Evolutionary conservation across 2,329 filamentous ascomycete genomes (phyloP).

Genomic region (Didymella pinodella): DNA sequence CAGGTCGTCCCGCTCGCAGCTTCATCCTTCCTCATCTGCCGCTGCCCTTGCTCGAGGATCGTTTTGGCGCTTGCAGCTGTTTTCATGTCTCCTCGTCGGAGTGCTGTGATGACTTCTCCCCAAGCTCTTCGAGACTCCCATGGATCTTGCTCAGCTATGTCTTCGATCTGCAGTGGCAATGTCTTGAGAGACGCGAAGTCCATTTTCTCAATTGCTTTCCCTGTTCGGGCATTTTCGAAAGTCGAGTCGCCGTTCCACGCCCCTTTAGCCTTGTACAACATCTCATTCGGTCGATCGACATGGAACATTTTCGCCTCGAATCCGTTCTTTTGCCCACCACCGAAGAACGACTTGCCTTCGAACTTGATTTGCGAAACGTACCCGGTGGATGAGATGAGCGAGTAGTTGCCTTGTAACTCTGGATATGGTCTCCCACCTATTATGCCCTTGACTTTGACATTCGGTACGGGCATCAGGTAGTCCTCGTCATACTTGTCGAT

Average conservation of each 20-base stretch:
- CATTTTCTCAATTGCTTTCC: conserved; percentile 49
- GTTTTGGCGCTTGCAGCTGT: conserved; percentile 43
- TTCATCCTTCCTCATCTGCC: conserved; percentile 53
- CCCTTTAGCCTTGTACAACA: conserved; percentile 52
- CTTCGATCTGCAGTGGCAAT: conserved; percentile 34
- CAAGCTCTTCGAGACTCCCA: conserved; percentile 58
- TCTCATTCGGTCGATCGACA: conserved; percentile 40
- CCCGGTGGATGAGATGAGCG: conserved; percentile 53
- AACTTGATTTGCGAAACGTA: conserved; percentile 55
- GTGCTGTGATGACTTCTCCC: conserved; percentile 50
- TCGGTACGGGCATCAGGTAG: conserved; percentile 56
- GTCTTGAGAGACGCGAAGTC: conserved; percentile 37
- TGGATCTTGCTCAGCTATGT: conserved; percentile 52
- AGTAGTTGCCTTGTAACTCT: conserved; percentile 53
- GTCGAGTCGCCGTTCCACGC: conserved; percentile 53
- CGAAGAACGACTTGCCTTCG: conserved; percentile 53
- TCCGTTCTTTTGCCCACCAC: conserved; percentile 53
- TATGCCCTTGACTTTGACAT: conserved; percentile 57
- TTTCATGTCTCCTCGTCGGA: conserved; percentile 55
- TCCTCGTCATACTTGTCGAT: conserved; percentile 56
- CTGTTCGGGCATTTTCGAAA: conserved; percentile 47
- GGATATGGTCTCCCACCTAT: conserved; percentile 55
- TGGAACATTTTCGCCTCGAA: conserved; percentile 52
- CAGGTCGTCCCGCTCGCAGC: conserved; percentile 49
- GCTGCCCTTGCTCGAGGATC: conserved; percentile 50